Percentiles rank a stretch among this genome's conserved stretches.
These are phyloP conservation scores for Nigrospora sphaerica DNA, from an alignment of 2,329 filamentous ascomycete species.

Conservation along the genomic window DNA sequence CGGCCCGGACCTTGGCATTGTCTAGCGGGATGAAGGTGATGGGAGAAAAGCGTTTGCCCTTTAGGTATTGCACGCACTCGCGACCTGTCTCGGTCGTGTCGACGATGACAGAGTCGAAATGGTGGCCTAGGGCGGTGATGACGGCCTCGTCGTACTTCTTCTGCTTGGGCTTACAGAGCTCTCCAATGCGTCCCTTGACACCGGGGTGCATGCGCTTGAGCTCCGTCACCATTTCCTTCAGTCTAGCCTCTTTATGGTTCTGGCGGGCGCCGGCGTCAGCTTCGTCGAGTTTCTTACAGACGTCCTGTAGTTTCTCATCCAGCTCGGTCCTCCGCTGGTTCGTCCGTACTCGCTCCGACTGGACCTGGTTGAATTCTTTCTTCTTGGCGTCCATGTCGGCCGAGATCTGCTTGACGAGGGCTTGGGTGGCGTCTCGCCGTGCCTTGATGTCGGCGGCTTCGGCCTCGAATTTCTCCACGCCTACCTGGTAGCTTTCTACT, in stretches of 20 bases:
- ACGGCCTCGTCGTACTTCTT: conserved; percentile 95
- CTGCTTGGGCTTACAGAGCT: conserved; percentile 92
- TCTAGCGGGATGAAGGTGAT: conserved; percentile 95
- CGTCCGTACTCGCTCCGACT: conserved; percentile 74
- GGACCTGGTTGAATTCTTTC: conserved; percentile 79
- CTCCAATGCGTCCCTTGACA: conserved; percentile 82
- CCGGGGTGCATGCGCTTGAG: conserved; percentile 89
- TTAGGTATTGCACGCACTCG: conserved; percentile 90
- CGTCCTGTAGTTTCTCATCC: conserved; percentile 83
- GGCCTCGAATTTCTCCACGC: conserved; percentile 64
- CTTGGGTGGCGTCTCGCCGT: conserved; percentile 56
- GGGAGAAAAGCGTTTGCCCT: conserved; percentile 78
- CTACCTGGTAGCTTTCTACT: conserved; percentile 70
- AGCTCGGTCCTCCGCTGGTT: conserved; percentile 80
- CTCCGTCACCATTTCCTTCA: conserved; percentile 76
- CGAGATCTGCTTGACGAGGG: conserved; percentile 58
- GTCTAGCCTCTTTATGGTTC: conserved; percentile 70
- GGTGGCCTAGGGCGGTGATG: conserved; percentile 81
- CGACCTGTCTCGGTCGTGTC: conserved; percentile 91
- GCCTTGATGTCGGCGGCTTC: conserved; percentile 65
- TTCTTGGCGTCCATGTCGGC: conserved; percentile 82
- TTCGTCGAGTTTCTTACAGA: conserved; percentile 73
- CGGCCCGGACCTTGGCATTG: conserved; percentile 90
- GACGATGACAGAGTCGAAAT: conserved; percentile 91
- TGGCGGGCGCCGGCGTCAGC: conserved; percentile 81